A percentile compares a stretch with the other conserved stretches of the same genome.
Conservation (phyloP, 2,329 filamentous ascomycete species). For the Colletotrichum gigasporum region DNA sequence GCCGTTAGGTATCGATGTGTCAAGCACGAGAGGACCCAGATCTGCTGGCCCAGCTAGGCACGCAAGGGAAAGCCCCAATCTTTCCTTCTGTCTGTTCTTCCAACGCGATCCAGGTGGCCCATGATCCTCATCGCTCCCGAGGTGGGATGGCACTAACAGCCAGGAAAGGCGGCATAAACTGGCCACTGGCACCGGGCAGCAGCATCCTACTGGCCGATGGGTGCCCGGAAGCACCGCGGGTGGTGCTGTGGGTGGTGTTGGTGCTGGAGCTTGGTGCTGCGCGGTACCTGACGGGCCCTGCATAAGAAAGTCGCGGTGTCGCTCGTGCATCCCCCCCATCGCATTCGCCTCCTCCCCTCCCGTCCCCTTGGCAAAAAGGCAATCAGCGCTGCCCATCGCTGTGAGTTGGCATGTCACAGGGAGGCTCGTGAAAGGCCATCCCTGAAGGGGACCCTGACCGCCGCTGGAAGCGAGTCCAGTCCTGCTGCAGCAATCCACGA, state of each 20-base stretch:
- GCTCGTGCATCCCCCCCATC: constrained; percentile 6
- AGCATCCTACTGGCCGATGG: too few relatives aligned
- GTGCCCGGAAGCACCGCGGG: constrained; percentile 1
- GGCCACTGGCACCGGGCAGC: too few relatives aligned
- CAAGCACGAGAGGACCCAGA: constrained; percentile 1
- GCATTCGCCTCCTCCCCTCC: constrained; percentile 9
- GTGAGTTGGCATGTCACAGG: constrained; percentile 29
- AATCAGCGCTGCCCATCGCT: constrained; percentile 2
- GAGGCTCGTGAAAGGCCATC: constrained; percentile 22
- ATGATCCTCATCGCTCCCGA: constrained; percentile 9
- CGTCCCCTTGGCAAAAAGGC: background rate
- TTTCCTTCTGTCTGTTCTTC: constrained; percentile 21
- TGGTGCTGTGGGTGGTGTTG: background rate
- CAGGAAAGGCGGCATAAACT: background rate
- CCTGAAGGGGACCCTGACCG: constrained; percentile 27
- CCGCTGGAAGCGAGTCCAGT: constrained; percentile 14
- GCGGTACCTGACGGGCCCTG: background rate
- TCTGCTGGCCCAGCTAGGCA: background rate
- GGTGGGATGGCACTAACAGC: constrained; percentile 13
- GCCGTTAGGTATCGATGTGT: constrained; percentile 9
- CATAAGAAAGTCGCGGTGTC: too few relatives aligned
- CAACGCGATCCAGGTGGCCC: constrained; percentile 11
- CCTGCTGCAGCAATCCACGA: constrained; percentile 6
- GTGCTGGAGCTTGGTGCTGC: background rate
- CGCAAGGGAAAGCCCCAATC: background rate